These are phyloP conservation scores for Kwoniella botswanensis DNA, from an alignment of 768 basidiomycete genomes.

Conservation along the genomic window DNA sequence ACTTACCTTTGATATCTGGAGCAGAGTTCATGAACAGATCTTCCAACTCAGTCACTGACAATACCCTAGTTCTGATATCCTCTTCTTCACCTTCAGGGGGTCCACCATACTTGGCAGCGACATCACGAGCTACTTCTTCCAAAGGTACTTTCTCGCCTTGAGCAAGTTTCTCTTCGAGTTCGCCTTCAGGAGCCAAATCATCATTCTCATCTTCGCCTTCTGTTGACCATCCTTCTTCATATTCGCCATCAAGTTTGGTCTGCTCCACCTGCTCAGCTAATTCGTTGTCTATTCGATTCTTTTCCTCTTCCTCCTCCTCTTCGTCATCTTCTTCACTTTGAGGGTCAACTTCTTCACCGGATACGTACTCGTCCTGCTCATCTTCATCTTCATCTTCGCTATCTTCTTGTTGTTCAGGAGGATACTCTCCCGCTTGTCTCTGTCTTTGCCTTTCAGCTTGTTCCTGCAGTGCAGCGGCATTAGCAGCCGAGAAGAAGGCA, in stretches of 20 bases:
- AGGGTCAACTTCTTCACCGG: slow-evolving; percentile 53
- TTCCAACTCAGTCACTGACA: slow-evolving; percentile 87
- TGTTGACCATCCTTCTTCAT: slow-evolving; percentile 50
- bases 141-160: slow-evolving; percentile 52
- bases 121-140: slow-evolving; percentile 53
- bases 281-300: slow-evolving; percentile 42
- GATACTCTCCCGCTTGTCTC: slow-evolving; percentile 62
- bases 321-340: slow-evolving; percentile 49
- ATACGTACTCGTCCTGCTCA: slow-evolving; percentile 60
- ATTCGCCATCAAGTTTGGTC: slow-evolving; percentile 51
- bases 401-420: slow-evolving; percentile 74
- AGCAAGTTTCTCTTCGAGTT: slow-evolving; percentile 52
- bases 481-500: slow-evolving; percentile 94
- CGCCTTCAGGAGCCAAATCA: slow-evolving; percentile 28
- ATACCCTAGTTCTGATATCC: slow-evolving; percentile 68
- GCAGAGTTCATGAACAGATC: slow-evolving; percentile 67
- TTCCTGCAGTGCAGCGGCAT: slow-evolving; percentile 83
- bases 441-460: slow-evolving; percentile 61
- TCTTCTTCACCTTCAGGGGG: slow-evolving; percentile 40
- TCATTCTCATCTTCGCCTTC: slow-evolving; percentile 46
- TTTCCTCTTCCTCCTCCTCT: slow-evolving; percentile 40
- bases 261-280: slow-evolving; percentile 60
- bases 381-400: slow-evolving; percentile 61
- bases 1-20: slow-evolving; percentile 47
- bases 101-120: slow-evolving; percentile 46